phyloP scores from a whole-genome alignment of 2,329 filamentous ascomycete genomes.

The Neonectria hederae region DNA sequence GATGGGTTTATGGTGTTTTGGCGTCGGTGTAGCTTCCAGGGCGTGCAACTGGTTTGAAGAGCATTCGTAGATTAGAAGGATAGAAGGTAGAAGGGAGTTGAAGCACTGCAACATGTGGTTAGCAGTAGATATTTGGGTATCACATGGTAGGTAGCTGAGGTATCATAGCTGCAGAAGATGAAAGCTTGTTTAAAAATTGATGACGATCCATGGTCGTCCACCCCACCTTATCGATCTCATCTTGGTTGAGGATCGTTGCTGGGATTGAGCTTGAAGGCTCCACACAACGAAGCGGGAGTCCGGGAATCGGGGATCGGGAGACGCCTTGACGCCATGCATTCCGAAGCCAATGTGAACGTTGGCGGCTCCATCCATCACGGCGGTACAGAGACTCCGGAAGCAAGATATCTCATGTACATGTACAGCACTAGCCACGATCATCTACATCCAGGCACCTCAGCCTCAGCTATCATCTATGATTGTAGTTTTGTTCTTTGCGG shows the following conservation, averaged over 20 bases:
- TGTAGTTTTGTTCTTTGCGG: too few relatives aligned
- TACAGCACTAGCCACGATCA: neutral
- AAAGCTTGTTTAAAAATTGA: neutral
- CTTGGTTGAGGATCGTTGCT: neutral
- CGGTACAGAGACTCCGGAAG: neutral
- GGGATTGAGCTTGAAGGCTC: neutral
- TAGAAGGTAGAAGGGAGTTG: neutral
- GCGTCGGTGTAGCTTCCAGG: slow-evolving; percentile 1
- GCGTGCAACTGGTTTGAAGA: neutral
- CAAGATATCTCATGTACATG: neutral
- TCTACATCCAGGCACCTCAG: neutral
- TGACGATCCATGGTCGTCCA: neutral
- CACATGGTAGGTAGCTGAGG: neutral
- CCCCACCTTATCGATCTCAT: neutral
- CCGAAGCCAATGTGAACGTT: neutral
- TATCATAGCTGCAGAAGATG: neutral
- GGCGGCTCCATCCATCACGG: neutral
- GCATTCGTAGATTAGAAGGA: neutral
- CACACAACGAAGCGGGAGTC: neutral
- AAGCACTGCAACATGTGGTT: neutral
- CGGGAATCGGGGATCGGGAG: neutral
- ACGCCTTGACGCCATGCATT: neutral
- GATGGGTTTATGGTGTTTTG: neutral
- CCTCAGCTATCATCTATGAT: neutral
- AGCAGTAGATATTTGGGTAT: neutral